phyloP scores from a whole-genome alignment of 805 yeast genomes.

The Wilhelminamyces savonicus region DNA sequence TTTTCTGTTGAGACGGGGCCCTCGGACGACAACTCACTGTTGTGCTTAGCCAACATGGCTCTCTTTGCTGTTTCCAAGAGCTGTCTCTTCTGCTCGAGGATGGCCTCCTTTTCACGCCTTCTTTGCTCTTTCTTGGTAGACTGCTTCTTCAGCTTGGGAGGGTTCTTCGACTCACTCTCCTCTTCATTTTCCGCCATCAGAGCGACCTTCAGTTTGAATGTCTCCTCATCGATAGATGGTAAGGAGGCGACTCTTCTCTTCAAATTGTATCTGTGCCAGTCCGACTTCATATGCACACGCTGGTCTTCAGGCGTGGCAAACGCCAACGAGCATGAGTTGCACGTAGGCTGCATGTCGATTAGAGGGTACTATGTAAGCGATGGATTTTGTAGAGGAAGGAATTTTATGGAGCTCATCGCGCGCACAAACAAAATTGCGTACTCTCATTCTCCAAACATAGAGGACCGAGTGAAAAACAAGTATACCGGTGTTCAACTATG shows the following conservation, averaged over 20 bases:
- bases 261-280: conserved; percentile 41
- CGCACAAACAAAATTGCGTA: too few species aligned
- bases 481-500: too few species aligned
- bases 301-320: conserved; percentile 34
- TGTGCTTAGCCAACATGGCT: conserved; percentile 26
- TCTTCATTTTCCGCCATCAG: conserved; percentile 11
- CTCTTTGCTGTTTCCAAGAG: conserved; percentile 42
- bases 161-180: conserved; percentile 9
- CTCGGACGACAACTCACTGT: conserved; percentile 9
- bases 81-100: conserved; percentile 42
- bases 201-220: conserved; percentile 17
- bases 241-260: conserved; percentile 36
- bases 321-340: conserved; percentile 35
- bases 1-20: conserved; percentile 3
- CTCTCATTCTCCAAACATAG: too few species aligned
- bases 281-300: conserved; percentile 38
- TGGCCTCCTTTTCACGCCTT: conserved; percentile 43
- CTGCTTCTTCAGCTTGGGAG: conserved; percentile 20
- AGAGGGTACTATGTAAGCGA: too few species aligned
- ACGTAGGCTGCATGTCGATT: conserved; percentile 16
- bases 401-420: too few species aligned
- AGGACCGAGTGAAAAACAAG: too few species aligned
- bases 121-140: conserved; percentile 46
- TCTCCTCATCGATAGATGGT: conserved; percentile 18
- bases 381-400: too few species aligned